These are phyloP conservation scores for Psilocybe cyanescens DNA, from an alignment of 768 basidiomycete genomes.

Conservation along the genomic window DNA sequence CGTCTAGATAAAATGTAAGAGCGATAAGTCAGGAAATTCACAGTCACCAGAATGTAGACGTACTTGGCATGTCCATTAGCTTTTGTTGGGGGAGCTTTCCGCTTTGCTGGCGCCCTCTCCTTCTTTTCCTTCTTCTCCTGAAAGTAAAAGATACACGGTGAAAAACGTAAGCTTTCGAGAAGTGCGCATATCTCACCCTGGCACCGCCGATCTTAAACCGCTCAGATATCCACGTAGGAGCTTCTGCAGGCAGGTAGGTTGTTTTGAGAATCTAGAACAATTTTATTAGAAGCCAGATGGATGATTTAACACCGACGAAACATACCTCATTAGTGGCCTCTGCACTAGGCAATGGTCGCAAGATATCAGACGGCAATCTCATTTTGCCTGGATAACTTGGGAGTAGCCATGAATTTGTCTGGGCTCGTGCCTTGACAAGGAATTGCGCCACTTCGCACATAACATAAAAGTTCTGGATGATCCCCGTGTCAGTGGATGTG, in stretches of 20 bases:
- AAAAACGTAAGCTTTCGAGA: not conserved
- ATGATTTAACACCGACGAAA: not conserved
- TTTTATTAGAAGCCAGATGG: not conserved
- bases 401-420: conserved; percentile 72
- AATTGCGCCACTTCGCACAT: conserved; percentile 90
- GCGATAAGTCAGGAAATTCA: conserved; percentile 7
- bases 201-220: conserved; percentile 37
- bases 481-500: not conserved
- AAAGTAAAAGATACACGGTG: not conserved
- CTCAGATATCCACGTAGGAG: conserved; percentile 59
- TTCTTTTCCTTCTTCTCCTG: conserved; percentile 49
- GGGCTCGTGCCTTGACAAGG: conserved; percentile 74
- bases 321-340: conserved; percentile 69
- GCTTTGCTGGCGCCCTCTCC: conserved; percentile 54
- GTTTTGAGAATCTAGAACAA: conserved; percentile 63
- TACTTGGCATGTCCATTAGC: conserved; percentile 56
- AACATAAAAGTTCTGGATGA: conserved; percentile 78
- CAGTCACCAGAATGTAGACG: conserved; percentile 15
- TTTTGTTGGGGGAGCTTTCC: conserved; percentile 51
- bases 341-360: conserved; percentile 67
- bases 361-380: conserved; percentile 80
- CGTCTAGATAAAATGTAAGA: conserved; percentile 31
- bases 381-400: conserved; percentile 82
- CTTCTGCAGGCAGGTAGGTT: conserved; percentile 67
- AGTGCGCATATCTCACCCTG: not conserved